phyloP scores from a whole-genome alignment of 192 early-diverging fungal genomes.

The Gonapodya sp. region DNA sequence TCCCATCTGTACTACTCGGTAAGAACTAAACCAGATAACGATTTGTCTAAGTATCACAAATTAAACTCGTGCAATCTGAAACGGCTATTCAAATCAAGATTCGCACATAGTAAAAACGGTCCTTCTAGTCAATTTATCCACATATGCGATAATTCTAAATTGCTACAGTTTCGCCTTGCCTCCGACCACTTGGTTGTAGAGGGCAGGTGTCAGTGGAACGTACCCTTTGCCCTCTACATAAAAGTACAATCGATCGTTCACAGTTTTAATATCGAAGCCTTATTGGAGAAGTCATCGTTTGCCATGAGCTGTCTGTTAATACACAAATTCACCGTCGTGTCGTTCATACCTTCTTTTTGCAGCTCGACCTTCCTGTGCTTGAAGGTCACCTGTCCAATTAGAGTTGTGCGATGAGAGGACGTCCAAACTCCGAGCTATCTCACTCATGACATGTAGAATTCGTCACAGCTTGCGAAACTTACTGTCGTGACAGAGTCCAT shows the following conservation, averaged over 20 bases:
- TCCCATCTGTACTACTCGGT: no score
- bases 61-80: no score
- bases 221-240: background rate
- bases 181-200: background rate
- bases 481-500: background rate
- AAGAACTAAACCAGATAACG: no score
- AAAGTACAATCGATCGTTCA: conserved; percentile 16
- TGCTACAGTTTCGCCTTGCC: conserved; percentile 5
- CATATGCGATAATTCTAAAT: no score
- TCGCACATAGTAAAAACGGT: no score
- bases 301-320: background rate
- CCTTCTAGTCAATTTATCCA: no score
- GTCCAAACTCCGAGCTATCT: conserved; percentile 8
- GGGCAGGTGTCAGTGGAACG: background rate
- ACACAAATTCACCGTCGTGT: background rate
- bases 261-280: conserved; percentile 18
- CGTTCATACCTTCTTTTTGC: conserved; percentile 10
- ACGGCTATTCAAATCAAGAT: no score
- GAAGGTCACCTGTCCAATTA: conserved; percentile 15
- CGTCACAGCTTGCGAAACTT: no score
- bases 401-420: background rate
- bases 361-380: conserved; percentile 25
- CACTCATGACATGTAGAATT: no score
- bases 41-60: no score
- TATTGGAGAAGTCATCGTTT: background rate